Conservation (phyloP, 371 early-diverging fungal species). For the Gilbertella persicaria region DNA sequence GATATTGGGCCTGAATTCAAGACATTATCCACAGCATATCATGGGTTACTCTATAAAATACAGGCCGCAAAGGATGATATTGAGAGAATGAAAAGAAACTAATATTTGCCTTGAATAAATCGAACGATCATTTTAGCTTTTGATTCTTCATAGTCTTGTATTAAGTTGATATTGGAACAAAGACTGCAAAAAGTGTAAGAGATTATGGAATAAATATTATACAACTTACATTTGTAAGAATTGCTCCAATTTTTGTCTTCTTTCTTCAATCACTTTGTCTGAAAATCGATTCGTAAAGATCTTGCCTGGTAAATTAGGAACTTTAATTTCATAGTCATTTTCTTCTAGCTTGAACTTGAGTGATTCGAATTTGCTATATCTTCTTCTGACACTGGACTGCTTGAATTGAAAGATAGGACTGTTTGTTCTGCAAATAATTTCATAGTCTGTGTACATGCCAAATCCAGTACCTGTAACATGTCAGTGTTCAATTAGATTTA, state of each 20-base stretch:
- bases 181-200: neutral
- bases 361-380: conserved; percentile 98
- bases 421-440: conserved; percentile 93
- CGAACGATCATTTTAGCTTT: conserved; percentile 16
- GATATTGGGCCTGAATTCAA: conserved; percentile 22
- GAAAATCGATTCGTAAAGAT: conserved; percentile 93
- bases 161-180: conserved; percentile 15
- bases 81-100: conserved; percentile 12
- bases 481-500: neutral
- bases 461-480: conserved; percentile 37
- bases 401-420: conserved; percentile 92
- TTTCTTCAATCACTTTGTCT: conserved; percentile 90
- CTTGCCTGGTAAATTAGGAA: conserved; percentile 95
- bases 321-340: conserved; percentile 88
- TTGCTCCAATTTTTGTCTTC: conserved; percentile 87
- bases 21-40: conserved; percentile 13
- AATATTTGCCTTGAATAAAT: conserved; percentile 21
- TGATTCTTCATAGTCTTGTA: conserved; percentile 23
- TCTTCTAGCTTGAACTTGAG: conserved; percentile 90
- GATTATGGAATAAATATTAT: neutral
- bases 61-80: conserved; percentile 25
- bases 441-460: conserved; percentile 94
- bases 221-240: conserved; percentile 89
- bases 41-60: conserved; percentile 14
- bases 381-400: conserved; percentile 80